phyloP scores from a whole-genome alignment of 78 protist genomes.

The Dictyostelium citrinum region DNA sequence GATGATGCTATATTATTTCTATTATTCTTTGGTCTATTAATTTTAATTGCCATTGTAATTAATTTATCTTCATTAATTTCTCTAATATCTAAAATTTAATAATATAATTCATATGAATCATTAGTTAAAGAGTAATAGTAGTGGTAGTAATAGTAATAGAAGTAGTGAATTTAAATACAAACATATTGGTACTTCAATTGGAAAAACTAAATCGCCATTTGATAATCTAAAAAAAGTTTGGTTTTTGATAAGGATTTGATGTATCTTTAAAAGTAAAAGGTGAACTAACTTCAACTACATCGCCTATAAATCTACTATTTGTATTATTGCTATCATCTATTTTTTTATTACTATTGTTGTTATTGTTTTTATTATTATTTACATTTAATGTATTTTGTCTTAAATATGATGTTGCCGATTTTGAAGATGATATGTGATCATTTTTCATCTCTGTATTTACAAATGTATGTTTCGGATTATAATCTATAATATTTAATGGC shows the following conservation, averaged over 20 bases:
- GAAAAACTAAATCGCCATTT: conserved; percentile 64
- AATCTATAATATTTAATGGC: conserved; percentile 60
- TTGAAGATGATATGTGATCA: conserved; percentile 64
- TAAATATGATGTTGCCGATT: conserved; percentile 40
- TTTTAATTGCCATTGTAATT: conserved; percentile 39
- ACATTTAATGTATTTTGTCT: conserved; percentile 19
- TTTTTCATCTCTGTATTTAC: conserved; percentile 60
- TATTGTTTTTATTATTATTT: neutral
- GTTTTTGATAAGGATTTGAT: conserved; percentile 34
- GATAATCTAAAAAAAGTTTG: conserved; percentile 72
- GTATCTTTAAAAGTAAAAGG: conserved; percentile 57
- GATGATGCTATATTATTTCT: neutral
- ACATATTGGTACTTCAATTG: conserved; percentile 73
- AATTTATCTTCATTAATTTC: conserved; percentile 69
- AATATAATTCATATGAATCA: neutral
- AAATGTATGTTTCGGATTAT: conserved; percentile 67
- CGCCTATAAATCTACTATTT: conserved; percentile 27
- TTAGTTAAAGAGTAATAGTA: neutral
- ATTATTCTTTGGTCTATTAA: conserved; percentile 27
- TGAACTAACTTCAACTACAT: conserved; percentile 35
- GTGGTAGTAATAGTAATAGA: too few relatives aligned
- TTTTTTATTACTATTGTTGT: neutral
- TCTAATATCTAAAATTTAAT: conserved; percentile 22
- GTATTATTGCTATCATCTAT: neutral
- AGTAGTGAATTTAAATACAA: neutral